A percentile compares a stretch with the other conserved stretches of the same genome.
Evolutionary conservation across 345 rosid species (phyloP).

Genomic region (Trapa incisa): DNA sequence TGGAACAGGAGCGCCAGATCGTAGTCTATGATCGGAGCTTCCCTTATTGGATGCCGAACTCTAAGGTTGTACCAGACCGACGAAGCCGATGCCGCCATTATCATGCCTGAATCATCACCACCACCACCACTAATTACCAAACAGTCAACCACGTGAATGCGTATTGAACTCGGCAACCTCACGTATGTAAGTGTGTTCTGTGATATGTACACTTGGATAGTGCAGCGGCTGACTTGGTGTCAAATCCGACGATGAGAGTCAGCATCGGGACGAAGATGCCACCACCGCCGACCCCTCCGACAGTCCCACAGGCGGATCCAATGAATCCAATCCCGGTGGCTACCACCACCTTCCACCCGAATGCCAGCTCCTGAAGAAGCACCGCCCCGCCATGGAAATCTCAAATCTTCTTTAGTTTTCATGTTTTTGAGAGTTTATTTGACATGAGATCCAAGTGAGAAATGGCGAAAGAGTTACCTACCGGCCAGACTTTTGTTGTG

Average conservation of each 20-base stretch:
- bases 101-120: constrained; percentile 47
- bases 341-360: constrained; percentile 50
- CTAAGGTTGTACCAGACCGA: constrained; percentile 83
- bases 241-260: constrained; percentile 73
- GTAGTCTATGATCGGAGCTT: constrained; percentile 76
- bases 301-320: constrained; percentile 87
- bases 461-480: constrained; percentile 11
- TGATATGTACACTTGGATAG: constrained; percentile 54
- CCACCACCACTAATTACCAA: background rate
- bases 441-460: background rate
- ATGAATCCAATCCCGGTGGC: constrained; percentile 70
- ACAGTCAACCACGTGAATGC: background rate
- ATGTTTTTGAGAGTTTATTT: no score
- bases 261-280: constrained; percentile 96
- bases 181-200: no score
- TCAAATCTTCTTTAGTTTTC: background rate
- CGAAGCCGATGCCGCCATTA: constrained; percentile 86
- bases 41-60: constrained; percentile 69
- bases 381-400: background rate
- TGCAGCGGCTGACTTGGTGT: constrained; percentile 89
- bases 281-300: constrained; percentile 92
- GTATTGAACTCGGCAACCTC: no score
- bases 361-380: constrained; percentile 37
- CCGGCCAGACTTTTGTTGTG: constrained; percentile 57
- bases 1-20: constrained; percentile 78